Evolutionary conservation across 805 yeast species (phyloP), one percentile per base, ranked within the genome.

Genomic region (Candida pseudofarinosa): DNA sequence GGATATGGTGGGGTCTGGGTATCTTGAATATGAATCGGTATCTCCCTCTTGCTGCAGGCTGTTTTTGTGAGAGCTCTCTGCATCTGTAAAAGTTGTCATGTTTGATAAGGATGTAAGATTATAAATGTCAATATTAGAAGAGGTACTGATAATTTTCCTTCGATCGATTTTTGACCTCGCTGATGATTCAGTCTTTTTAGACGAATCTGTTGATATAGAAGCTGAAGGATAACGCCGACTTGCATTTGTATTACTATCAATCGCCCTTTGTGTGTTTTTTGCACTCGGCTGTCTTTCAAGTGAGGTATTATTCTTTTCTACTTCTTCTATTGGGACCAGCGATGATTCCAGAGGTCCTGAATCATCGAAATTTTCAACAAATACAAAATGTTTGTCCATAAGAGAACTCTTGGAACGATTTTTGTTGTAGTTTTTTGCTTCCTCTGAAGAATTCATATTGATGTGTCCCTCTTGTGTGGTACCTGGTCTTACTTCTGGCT

Each of bases 291-390:
- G 6, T 14, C 15, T 6, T 32, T 15, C 34, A 5, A 32, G 7
- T 13, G 34, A n/a, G 13, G 34, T 7, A 7, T 7, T 32, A 14
- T 5, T 7, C 34, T 13, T 32, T 32, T 32, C 14, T 13, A 32
- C 14, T n/a, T 32, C 14, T n/a, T 32, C 15, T 5, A 32, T 23
- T 10, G 6, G 28, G 17, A 6, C 15, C 34, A 8, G 34, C 7
- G 14, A 5, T 15, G 34, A 32, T 32, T 32, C 8, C 38, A 33
- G 38, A 10, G 33, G 23, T 6, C 28, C 28, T n/a, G 45, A 33
- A 26, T 41, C 64, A 40, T 63, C 65, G 40, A 62, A 61, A 31
- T 58, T 56, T 42, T 64, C 70, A 38, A 50, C 49, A 40, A 63
- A 64, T 3, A 62, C 39, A 44, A 59, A 60, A 16, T 30, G 41